phyloP scores from a whole-genome alignment of 495 filamentous ascomycete species.

The Aspergillus nidulans region DNA sequence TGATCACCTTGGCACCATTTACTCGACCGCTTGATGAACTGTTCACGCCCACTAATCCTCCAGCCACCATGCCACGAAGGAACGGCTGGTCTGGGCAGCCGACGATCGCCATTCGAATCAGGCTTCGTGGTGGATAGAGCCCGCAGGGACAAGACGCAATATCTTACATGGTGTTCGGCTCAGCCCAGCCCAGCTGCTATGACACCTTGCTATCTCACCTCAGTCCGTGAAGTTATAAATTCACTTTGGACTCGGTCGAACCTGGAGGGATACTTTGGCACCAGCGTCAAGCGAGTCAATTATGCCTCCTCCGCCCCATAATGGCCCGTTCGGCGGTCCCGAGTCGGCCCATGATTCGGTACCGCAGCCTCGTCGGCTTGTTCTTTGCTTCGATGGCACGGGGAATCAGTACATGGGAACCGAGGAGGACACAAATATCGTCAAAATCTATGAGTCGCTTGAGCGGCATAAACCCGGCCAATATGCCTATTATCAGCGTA shows the following conservation, averaged over 20 bases:
- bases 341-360: neutral
- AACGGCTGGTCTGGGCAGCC: constrained; percentile 6
- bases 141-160: neutral
- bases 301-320: neutral
- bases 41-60: neutral
- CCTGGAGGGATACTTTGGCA: neutral
- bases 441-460: constrained; percentile 17
- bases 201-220: neutral
- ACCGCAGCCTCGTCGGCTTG: constrained; percentile 9
- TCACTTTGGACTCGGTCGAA: neutral
- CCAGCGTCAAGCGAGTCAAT: neutral
- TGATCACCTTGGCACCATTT: neutral
- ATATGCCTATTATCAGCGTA: constrained; percentile 16
- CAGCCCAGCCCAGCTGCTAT: neutral
- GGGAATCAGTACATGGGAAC: constrained; percentile 13
- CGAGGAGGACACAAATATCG: constrained; percentile 16
- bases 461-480: constrained; percentile 6
- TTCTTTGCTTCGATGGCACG: constrained; percentile 19
- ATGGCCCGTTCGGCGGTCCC: neutral
- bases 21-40: neutral
- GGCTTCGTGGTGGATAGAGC: neutral
- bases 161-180: neutral
- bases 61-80: constrained; percentile 2
- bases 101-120: neutral
- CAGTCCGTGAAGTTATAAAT: neutral